Evolutionary conservation across 495 filamentous ascomycete genomes (phyloP), one percentile per base, ranked within the genome.

Genomic region (Tetracladium setigerum): DNA sequence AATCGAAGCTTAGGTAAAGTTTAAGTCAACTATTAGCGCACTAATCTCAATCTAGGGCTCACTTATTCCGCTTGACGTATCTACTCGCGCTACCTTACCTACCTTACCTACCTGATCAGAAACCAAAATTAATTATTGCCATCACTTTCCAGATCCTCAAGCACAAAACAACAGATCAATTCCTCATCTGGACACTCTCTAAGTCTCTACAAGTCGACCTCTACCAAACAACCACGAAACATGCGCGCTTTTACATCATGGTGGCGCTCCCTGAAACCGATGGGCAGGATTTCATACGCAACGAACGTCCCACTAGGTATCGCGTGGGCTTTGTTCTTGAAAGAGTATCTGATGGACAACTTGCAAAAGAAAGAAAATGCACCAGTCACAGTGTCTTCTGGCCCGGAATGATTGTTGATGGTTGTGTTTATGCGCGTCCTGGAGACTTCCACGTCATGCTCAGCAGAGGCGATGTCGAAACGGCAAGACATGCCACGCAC

Each of bases 191-290:
- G 47, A 47, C 38, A 37, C 50, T 42, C 50, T 53, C 50, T 47
- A 47, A 42, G 43, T 43, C 43, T 42, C 50, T 47, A 14, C 38
- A 53, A 47, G 22, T 47, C 30, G 24, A 47, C 44, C 50, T 14
- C 50, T 47, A 53, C 50, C 41, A 40, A 47, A 53, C 31, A 47
- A 53, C 44, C 37, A 53, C 50, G 43, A 47, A 53, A 47, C 44
- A 53, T 53, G 50, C 44, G 50, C 50, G 50, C 50, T 47, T 53
- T 53, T 47, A 53, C 38, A 53, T 47, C 30, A 47, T 53, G 50
- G 44, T 53, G 44, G 50, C 44, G 50, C 43, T 46, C 37, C 44
- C 50, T 53, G 38, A 53, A 43, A 44, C 50, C 43, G 38, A 47
- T 53, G 43, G 50, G 44, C 50, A 53, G 50, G 50, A 53, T 53